A percentile compares a stretch with the other conserved stretches of the same genome.
Evolutionary conservation across 345 rosid genomes (phyloP).

Genomic region (Rhodomyrtus tomentosa): DNA sequence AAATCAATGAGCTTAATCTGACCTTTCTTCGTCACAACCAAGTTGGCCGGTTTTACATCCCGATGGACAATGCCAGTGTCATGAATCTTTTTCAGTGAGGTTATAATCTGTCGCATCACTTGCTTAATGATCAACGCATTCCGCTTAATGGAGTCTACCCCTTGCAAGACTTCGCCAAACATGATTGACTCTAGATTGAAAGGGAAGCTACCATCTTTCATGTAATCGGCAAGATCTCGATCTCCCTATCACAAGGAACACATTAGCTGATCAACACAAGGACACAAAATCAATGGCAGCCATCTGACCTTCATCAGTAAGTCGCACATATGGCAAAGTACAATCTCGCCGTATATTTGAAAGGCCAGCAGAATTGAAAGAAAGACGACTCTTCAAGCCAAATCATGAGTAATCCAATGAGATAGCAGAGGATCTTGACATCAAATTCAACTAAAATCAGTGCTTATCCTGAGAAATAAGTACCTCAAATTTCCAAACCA

Average conservation of each 20-base stretch:
- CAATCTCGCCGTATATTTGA: constrained; percentile 1
- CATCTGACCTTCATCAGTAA: background rate
- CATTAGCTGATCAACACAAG: constrained; percentile 13
- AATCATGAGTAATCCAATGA: background rate
- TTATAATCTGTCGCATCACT: constrained; percentile 81
- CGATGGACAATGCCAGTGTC: constrained; percentile 88
- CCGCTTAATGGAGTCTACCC: constrained; percentile 59
- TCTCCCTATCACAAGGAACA: constrained; percentile 58
- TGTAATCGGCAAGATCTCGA: constrained; percentile 72
- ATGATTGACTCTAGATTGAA: constrained; percentile 69
- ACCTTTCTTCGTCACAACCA: constrained; percentile 87
- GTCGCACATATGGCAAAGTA: background rate
- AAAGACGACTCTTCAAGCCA: background rate
- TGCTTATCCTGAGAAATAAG: background rate
- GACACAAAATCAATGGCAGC: background rate
- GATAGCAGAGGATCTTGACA: background rate
- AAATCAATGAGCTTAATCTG: constrained; percentile 92
- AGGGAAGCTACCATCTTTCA: constrained; percentile 84
- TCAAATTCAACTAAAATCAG: background rate
- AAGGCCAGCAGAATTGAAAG: background rate
- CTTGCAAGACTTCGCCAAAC: constrained; percentile 80
- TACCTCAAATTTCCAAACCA: constrained; percentile 99
- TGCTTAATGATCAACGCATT: constrained; percentile 84
- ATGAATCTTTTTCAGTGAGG: constrained; percentile 82
- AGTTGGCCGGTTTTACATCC: constrained; percentile 87